A percentile compares a stretch with the other conserved stretches of the same genome.
Conservation (phyloP, 2,329 filamentous ascomycete genomes). For the Aspergillus sp. region DNA sequence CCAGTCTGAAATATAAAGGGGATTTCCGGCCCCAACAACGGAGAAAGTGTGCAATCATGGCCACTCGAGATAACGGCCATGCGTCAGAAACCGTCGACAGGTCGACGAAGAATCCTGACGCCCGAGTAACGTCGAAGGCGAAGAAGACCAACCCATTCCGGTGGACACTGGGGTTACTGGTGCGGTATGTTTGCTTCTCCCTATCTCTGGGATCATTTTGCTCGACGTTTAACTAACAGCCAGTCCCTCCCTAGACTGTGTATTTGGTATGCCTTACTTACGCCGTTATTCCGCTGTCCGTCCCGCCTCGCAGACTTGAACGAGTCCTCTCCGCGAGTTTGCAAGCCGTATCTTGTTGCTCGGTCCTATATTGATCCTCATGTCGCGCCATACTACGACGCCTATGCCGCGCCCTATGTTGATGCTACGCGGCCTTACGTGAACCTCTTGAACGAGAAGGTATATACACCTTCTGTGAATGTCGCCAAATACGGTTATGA, state of each 20-base stretch:
- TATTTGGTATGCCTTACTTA: conserved; percentile 84
- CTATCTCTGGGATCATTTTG: conserved; percentile 1
- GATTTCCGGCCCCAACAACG: conserved; percentile 4
- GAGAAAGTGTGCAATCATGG: conserved; percentile 19
- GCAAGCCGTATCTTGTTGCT: conserved; percentile 72
- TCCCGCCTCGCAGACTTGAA: conserved; percentile 64
- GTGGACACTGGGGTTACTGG: conserved; percentile 34
- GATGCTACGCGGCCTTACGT: conserved; percentile 59
- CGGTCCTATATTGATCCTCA: conserved; percentile 69
- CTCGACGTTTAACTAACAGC: not conserved
- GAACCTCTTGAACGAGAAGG: conserved; percentile 57
- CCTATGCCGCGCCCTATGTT: conserved; percentile 63
- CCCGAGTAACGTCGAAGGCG: conserved; percentile 3
- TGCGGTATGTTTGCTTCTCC: conserved; percentile 29
- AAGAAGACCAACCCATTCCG: conserved; percentile 23
- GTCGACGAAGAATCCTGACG: conserved; percentile 9
- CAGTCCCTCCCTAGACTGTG: conserved; percentile 57
- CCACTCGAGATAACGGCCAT: conserved; percentile 26
- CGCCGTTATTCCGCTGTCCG: conserved; percentile 79
- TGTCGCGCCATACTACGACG: conserved; percentile 78
- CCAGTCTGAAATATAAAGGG: not conserved
- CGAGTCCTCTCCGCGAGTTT: conserved; percentile 70
- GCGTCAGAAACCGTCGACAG: conserved; percentile 19
- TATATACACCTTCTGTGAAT: conserved; percentile 66
- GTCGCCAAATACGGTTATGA: conserved; percentile 61